Evolutionary conservation across 208 protist genomes (phyloP).

Genomic region (Trypanosoma brucei): DNA sequence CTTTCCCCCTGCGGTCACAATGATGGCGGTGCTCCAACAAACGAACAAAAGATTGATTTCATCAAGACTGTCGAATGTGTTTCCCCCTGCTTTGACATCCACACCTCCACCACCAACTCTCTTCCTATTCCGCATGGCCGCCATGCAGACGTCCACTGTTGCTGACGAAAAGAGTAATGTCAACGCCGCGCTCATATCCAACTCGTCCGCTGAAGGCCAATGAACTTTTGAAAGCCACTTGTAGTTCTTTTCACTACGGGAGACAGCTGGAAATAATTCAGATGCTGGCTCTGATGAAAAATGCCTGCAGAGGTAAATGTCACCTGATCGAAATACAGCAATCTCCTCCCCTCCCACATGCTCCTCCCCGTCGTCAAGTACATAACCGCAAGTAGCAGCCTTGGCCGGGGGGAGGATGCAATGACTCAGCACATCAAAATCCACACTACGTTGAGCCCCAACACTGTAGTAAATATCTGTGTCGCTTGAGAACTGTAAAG

Average conservation of each 20-base stretch:
- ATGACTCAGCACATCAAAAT: constrained; percentile 8
- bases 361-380: not conserved
- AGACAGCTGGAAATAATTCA: not conserved
- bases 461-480: constrained; percentile 11
- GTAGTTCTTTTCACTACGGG: not conserved
- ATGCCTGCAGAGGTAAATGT: constrained; percentile 15
- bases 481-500: not conserved
- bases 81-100: not conserved
- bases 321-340: constrained; percentile 21
- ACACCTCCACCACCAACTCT: not conserved
- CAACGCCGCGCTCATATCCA: not conserved
- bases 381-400: not conserved
- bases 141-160: constrained; percentile 13
- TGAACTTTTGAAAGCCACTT: constrained; percentile 14
- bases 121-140: not conserved
- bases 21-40: constrained; percentile 12
- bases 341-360: constrained; percentile 5
- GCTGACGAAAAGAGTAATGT: constrained; percentile 14
- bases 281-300: not conserved
- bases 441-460: constrained; percentile 6
- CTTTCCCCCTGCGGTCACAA: constrained; percentile 2
- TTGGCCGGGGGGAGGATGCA: constrained; percentile 1
- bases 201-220: constrained; percentile 4
- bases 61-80: not conserved
- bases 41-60: constrained; percentile 3